Conservation (phyloP, 768 basidiomycete species). For the Imleria badia region DNA sequence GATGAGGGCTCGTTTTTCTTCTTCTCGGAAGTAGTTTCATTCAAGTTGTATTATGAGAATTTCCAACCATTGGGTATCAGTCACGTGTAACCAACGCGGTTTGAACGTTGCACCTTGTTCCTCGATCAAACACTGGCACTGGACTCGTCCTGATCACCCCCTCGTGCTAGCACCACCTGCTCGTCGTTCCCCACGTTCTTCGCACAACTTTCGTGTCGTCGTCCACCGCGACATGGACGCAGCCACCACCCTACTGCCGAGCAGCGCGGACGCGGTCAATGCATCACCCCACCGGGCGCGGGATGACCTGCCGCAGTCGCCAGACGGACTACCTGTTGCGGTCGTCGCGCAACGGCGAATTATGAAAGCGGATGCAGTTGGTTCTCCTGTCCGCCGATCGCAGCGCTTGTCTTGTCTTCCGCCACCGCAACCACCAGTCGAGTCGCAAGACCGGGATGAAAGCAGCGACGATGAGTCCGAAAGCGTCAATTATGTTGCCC, state of each 20-base stretch:
- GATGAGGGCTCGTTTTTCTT: not conserved
- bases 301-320: conserved; percentile 53
- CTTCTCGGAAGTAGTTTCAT: conserved; percentile 2
- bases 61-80: not conserved
- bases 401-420: conserved; percentile 47
- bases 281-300: conserved; percentile 45
- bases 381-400: conserved; percentile 47
- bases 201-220: not conserved
- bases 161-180: not conserved
- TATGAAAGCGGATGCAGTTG: conserved; percentile 25
- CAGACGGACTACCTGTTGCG: conserved; percentile 47
- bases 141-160: not conserved
- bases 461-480: conserved; percentile 35
- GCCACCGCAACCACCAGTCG: conserved; percentile 24
- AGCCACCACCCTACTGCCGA: conserved; percentile 26
- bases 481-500: conserved; percentile 23
- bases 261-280: conserved; percentile 41
- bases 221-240: conserved; percentile 18
- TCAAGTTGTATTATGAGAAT: conserved; percentile 9
- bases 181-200: not conserved
- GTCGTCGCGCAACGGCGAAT: conserved; percentile 31
- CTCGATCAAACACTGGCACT: conserved; percentile 17
- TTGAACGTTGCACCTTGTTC: conserved; percentile 19
- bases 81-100: conserved; percentile 35
- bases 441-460: conserved; percentile 16